These are phyloP conservation scores for Alternaria sp. DNA, from an alignment of 2,329 filamentous ascomycete species.

Conservation along the genomic window DNA sequence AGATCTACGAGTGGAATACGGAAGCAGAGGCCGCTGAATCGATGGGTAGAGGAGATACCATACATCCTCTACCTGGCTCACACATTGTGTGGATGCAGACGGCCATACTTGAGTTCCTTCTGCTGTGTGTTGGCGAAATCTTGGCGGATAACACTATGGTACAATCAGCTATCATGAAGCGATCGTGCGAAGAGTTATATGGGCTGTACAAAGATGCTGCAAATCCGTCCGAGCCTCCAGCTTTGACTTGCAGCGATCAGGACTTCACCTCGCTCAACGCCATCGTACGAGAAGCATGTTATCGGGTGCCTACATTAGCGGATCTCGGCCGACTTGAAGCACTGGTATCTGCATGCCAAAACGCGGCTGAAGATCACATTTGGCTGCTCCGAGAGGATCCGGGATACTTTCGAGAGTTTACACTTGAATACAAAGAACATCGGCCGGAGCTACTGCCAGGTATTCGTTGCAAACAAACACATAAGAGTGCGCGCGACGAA, in stretches of 20 bases:
- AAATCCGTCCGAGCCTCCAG: background rate
- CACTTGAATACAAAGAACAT: slow-evolving; percentile 57
- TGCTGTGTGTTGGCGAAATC: background rate
- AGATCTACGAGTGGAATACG: no score
- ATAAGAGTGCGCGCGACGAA: background rate
- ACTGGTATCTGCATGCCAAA: slow-evolving; percentile 47
- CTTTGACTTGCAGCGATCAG: background rate
- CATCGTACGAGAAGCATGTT: slow-evolving; percentile 53
- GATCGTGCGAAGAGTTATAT: no score
- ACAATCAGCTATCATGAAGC: no score
- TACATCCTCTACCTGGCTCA: background rate
- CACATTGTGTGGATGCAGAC: background rate
- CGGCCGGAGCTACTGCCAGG: slow-evolving; percentile 21
- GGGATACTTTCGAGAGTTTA: slow-evolving; percentile 57
- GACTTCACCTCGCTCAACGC: slow-evolving; percentile 31
- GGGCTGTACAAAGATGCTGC: no score
- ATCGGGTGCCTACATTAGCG: slow-evolving; percentile 55
- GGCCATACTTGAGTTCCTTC: no score
- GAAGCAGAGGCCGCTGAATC: background rate
- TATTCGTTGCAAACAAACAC: background rate
- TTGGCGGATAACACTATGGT: background rate
- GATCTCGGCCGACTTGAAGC: slow-evolving; percentile 53
- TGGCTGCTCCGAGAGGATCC: slow-evolving; percentile 66
- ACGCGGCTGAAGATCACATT: slow-evolving; percentile 61
- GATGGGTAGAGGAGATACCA: background rate